Percentiles rank a stretch among this genome's conserved stretches.
phyloP scores from a whole-genome alignment of 345 rosid species.

The Populus euphratica region DNA sequence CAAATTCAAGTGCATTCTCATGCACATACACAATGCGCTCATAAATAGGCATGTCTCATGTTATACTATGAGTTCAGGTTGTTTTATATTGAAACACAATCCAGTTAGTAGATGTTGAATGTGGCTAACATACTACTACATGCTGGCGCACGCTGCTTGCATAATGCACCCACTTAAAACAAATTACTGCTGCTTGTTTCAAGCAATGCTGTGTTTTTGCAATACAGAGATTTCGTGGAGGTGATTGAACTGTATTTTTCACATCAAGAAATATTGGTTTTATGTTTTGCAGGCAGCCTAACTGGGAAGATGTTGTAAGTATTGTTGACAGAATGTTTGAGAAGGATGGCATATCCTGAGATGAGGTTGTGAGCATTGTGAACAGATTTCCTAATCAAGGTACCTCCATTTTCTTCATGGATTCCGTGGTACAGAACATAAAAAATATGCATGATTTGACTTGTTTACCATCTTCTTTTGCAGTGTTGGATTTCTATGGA shows the following conservation, averaged over 20 bases:
- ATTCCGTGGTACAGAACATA: background rate
- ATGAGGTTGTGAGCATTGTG: conserved; percentile 62
- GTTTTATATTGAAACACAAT: background rate
- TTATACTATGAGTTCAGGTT: background rate
- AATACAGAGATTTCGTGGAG: background rate
- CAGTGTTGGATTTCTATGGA: conserved; percentile 96
- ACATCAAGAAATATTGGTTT: conserved; percentile 6
- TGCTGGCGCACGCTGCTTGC: background rate
- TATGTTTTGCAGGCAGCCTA: conserved; percentile 77
- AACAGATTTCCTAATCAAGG: conserved; percentile 89
- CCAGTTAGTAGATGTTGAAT: background rate
- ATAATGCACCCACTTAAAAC: background rate
- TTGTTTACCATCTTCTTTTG: conserved; percentile 5
- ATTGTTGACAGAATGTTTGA: conserved; percentile 84
- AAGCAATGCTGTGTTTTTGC: background rate
- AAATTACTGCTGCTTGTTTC: background rate
- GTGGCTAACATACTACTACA: background rate
- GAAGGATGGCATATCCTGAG: conserved; percentile 71
- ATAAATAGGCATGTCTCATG: background rate
- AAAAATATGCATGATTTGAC: background rate
- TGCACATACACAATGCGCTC: background rate
- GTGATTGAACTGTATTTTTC: conserved; percentile 10
- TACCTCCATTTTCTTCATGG: conserved; percentile 12
- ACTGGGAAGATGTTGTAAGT: conserved; percentile 72
- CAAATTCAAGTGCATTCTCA: background rate